Evolutionary conservation across 169 alveolate species (phyloP), one percentile per base, ranked within the genome.

Genomic region (Eimeria zaria): DNA sequence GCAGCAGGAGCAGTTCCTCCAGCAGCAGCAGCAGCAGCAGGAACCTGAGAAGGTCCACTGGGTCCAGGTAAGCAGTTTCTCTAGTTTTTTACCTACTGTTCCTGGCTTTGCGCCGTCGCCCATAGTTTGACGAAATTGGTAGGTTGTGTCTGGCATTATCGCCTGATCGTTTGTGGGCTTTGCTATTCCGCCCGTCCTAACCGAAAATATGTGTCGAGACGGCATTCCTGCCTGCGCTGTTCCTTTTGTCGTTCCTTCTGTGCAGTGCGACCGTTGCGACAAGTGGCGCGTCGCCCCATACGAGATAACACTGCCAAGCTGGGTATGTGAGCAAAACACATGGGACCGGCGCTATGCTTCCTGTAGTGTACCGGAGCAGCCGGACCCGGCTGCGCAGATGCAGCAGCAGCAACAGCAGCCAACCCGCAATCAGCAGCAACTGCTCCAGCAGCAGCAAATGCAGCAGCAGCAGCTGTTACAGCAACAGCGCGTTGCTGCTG

Each of bases 201-300:
- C 18, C 0, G 85, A 18, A 74, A 22, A 48, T 6, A 9, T 48
- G 41, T n/a, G 41, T 22, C 9, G 14, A 81, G 30, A 11, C 30
- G 12, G 69, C 51, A 27, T 20, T 27, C 27, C 48, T 51, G 60
- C 20, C 62, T 53, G 62, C 16, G 41, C 36, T 58, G 24, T 22
- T 60, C 67, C 93, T 60, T 7, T 7, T 60, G 93, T 41, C 24
- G 48, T 39, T 64, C 20, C 64, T 30, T 55, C 22, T n/a, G 16
- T 78, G 96, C 96, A 91, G 96, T 91, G 96, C 64, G 96, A 91
- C 84, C 96, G 96, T 39, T 91, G 96, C 85, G 96, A 91, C 91
- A 91, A 91, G 84, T 91, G 96, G 96, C 90, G 96, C 27, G 85
- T 91, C 51, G 91, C 96, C 30, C 96, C 96, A 11, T 91, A 73